These are phyloP conservation scores for thale cress (Arabidopsis thaliana) DNA, from an alignment of 345 rosid genomes.

Conservation along the genomic window TAIR10.1 NC_003071.7:8749001-8749500, in stretches of 20 bases:
- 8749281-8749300: constrained; percentile 99
- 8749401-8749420: constrained; percentile 12
- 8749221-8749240: constrained; percentile 42
- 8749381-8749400: constrained; percentile 17
- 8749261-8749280: constrained; percentile 99
- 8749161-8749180: constrained; percentile 24
- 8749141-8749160: not conserved
- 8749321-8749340: constrained; percentile 96
- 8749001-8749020: not conserved
- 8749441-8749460: not conserved
- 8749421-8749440: constrained; percentile 19
- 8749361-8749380: constrained; percentile 67
- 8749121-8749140: constrained; percentile 2
- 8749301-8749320: constrained; percentile 82
- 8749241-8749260: constrained; percentile 60
- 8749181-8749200: constrained; percentile 28
- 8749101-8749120: constrained; percentile 2
- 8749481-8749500: constrained; percentile 91
- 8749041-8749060: constrained; percentile 1
- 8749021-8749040: constrained; percentile 18
- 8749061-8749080: not conserved
- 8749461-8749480: constrained; percentile 67
- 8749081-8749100: constrained; percentile 4
- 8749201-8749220: not conserved
- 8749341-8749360: constrained; percentile 81